Conservation (phyloP, 805 yeast species). For the Candida quercuum region DNA sequence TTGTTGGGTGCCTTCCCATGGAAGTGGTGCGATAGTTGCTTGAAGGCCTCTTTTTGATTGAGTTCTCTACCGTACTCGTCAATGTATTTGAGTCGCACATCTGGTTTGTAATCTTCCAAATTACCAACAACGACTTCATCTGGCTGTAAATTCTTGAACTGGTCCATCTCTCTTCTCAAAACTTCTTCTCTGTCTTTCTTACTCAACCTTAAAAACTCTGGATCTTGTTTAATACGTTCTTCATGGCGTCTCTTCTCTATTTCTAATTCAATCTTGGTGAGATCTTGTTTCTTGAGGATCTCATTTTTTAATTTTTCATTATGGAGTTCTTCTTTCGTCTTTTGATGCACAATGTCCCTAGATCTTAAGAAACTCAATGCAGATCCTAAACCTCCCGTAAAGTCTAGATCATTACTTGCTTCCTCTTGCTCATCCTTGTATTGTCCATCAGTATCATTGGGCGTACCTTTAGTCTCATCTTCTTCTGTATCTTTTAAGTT, state of each 20-base stretch:
- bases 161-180: slow-evolving; percentile 17
- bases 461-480: not conserved
- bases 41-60: slow-evolving; percentile 51
- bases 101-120: slow-evolving; percentile 37
- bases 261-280: slow-evolving; percentile 11
- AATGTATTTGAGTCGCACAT: slow-evolving; percentile 42
- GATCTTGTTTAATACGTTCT: slow-evolving; percentile 11
- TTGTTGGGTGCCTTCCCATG: slow-evolving; percentile 39
- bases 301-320: slow-evolving; percentile 8
- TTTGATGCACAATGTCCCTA: slow-evolving; percentile 12
- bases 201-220: slow-evolving; percentile 26
- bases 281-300: slow-evolving; percentile 12
- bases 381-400: slow-evolving; percentile 20
- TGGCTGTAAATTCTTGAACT: slow-evolving; percentile 7
- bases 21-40: slow-evolving; percentile 53
- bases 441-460: slow-evolving; percentile 1
- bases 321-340: slow-evolving; percentile 6
- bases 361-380: slow-evolving; percentile 18
- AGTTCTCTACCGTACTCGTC: slow-evolving; percentile 49
- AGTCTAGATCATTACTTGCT: slow-evolving; percentile 6
- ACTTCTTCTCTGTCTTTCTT: slow-evolving; percentile 38
- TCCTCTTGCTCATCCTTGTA: too few species aligned
- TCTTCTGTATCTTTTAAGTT: too few species aligned
- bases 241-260: slow-evolving; percentile 11
- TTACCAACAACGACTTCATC: slow-evolving; percentile 6